Base-by-base conservation (phyloP, 371 early-diverging fungal species). In the Apophysomyces elegans region DNA sequence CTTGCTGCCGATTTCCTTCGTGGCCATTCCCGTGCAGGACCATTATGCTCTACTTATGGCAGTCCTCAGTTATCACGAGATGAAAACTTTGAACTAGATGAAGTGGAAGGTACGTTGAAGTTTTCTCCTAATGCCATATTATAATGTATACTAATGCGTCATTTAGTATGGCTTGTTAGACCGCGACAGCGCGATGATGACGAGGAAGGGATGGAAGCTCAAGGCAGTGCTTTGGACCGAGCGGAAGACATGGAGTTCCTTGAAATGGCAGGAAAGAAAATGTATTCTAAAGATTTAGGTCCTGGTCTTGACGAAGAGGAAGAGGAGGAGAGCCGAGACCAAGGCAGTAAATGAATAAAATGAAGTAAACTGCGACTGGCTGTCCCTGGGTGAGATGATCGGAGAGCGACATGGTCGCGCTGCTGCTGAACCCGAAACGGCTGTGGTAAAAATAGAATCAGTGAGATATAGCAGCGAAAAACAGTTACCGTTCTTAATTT, bases 261-360 rank as follows among this genome's bases (percentile, higher is more conserved):
- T 67, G 95, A 96, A 75, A 91, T 96, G 94, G 91, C 93, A 4
- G 77, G 93, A 83, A 87, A 85, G 57, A 88, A 86, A 54, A 85
- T 95, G 84, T 91, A 93, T 66, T 90, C 92, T 11, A 90, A 89
- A 64, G 84, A 88, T 50, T 78, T 91, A 9, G 80, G 86, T 2
- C 84, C 83, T 7, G 81, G 35, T 21, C 44, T 36, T 59, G 11
- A 59, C 5, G 39, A 59, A 26, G 65, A 62, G 21, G 45, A 71
- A 44, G 58, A 60, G 41, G 36, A 66, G 54, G 4, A 32, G 21
- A 21, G 54, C n/a, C 21, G 0, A 13, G 32, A 26, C 1, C 32
- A 26, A 26, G 32, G 2, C 32, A 26, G 3, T 26, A 26, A 26
- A 1, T 26, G 32, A 26, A 26, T 26, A 26, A 26, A 26, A 1